Evolutionary conservation across 495 filamentous ascomycete species (phyloP).

Genomic region (Penicillium daleae): DNA sequence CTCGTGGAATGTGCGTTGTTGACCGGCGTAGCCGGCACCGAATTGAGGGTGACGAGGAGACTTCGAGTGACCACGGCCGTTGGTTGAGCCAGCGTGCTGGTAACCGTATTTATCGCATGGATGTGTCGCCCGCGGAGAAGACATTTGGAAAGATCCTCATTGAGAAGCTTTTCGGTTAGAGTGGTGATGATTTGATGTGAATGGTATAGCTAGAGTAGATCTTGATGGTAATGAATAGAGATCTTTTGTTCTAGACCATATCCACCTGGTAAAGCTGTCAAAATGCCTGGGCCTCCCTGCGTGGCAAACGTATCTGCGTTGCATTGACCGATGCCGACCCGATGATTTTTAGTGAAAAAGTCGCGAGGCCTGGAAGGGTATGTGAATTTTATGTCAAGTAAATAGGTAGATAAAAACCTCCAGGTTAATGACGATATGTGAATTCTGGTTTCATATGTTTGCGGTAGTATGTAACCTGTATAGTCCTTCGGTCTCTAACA

Average conservation of each 20-base stretch:
- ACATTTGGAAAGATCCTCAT: conserved; percentile 49
- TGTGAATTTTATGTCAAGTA: neutral
- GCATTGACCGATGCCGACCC: conserved; percentile 28
- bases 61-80: conserved; percentile 65
- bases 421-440: neutral
- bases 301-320: conserved; percentile 27
- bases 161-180: conserved; percentile 45
- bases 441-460: neutral
- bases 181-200: neutral
- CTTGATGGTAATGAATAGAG: conserved; percentile 1
- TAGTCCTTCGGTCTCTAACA: no score
- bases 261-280: no score
- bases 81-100: conserved; percentile 74
- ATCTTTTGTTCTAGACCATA: neutral
- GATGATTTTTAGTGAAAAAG: conserved; percentile 20
- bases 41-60: conserved; percentile 60
- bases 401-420: neutral
- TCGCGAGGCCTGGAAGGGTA: neutral
- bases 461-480: no score
- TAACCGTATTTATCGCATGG: conserved; percentile 76
- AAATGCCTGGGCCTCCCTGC: no score
- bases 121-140: conserved; percentile 46
- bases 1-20: conserved; percentile 83
- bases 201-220: conserved; percentile 5
- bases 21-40: conserved; percentile 70